phyloP scores from a whole-genome alignment of 139 green algal genomes.

The Desmodesmus armatus region DNA sequence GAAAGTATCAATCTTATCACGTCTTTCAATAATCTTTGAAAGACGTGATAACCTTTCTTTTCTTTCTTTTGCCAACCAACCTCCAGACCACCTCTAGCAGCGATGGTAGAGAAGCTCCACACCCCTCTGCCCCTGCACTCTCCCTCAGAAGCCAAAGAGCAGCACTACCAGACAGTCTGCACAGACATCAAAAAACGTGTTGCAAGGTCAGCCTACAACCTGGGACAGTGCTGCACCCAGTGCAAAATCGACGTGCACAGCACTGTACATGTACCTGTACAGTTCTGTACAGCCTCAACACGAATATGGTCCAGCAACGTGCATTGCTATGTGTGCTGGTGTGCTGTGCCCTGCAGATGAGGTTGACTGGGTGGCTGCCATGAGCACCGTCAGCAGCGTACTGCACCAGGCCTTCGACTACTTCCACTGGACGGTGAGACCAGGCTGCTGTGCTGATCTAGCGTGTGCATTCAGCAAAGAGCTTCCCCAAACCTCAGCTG shows the following conservation, averaged over 20 bases:
- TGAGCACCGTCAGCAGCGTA: conserved; percentile 61
- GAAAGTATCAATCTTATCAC: no score
- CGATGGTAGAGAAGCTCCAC: conserved; percentile 16
- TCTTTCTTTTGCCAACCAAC: not conserved
- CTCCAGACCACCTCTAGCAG: not conserved
- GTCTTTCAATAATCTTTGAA: no score
- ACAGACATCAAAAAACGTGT: no score
- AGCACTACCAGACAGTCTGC: conserved; percentile 14
- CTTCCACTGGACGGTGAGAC: conserved; percentile 70
- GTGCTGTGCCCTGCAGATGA: conserved; percentile 62
- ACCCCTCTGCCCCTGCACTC: not conserved
- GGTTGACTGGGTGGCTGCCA: conserved; percentile 61
- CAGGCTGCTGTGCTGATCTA: not conserved
- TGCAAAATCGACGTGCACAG: no score
- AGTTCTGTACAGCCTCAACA: not conserved
- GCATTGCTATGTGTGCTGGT: not conserved
- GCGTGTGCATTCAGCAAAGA: not conserved
- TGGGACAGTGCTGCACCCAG: no score
- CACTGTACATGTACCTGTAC: not conserved
- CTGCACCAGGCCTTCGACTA: conserved; percentile 69
- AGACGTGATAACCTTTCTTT: no score
- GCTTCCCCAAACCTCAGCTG: no score
- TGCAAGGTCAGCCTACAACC: no score
- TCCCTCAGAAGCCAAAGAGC: not conserved
- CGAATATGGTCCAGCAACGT: not conserved